A percentile compares a stretch with the other conserved stretches of the same genome.
These are phyloP conservation scores for Pseudocercospora crystallina DNA, from an alignment of 2,329 filamentous ascomycete genomes.

Conservation along the genomic window DNA sequence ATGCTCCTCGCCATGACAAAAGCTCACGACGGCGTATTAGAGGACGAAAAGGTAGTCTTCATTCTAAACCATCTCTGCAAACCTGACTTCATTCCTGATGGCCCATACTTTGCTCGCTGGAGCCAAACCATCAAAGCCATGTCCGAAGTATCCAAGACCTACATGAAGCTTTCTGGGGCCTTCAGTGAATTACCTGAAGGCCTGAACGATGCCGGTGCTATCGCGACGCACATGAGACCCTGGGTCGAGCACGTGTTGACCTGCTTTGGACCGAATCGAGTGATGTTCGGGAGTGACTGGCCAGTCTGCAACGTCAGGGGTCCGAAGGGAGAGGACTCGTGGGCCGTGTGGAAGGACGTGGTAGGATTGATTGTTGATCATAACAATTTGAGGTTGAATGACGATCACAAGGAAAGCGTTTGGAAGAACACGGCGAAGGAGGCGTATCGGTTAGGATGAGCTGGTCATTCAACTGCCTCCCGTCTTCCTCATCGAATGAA, in stretches of 20 bases:
- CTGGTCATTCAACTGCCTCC: no score
- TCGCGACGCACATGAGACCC: conserved; percentile 64
- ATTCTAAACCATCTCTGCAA: conserved; percentile 88
- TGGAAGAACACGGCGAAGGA: conserved; percentile 71
- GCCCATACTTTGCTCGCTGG: conserved; percentile 66
- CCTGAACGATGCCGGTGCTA: conserved; percentile 46
- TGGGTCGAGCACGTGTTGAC: conserved; percentile 73
- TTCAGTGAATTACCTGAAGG: conserved; percentile 73
- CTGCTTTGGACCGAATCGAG: conserved; percentile 67
- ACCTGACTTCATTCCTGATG: conserved; percentile 58
- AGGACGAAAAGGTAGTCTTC: conserved; percentile 62
- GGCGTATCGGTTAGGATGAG: conserved; percentile 58
- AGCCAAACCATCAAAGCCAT: conserved; percentile 66
- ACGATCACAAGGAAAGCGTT: conserved; percentile 63
- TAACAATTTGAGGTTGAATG: conserved; percentile 47
- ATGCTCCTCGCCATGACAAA: conserved; percentile 38
- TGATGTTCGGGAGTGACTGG: conserved; percentile 95
- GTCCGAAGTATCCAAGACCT: conserved; percentile 64
- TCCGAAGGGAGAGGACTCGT: conserved; percentile 58
- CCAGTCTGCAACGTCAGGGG: conserved; percentile 77
- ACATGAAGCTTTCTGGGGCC: conserved; percentile 86
- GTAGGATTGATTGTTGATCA: conserved; percentile 63
- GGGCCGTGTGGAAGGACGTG: conserved; percentile 72
- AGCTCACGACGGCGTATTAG: conserved; percentile 61
- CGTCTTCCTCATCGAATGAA: no score